These are phyloP conservation scores for Botryotinia convoluta DNA, from an alignment of 2,329 filamentous ascomycete species.

Conservation along the genomic window DNA sequence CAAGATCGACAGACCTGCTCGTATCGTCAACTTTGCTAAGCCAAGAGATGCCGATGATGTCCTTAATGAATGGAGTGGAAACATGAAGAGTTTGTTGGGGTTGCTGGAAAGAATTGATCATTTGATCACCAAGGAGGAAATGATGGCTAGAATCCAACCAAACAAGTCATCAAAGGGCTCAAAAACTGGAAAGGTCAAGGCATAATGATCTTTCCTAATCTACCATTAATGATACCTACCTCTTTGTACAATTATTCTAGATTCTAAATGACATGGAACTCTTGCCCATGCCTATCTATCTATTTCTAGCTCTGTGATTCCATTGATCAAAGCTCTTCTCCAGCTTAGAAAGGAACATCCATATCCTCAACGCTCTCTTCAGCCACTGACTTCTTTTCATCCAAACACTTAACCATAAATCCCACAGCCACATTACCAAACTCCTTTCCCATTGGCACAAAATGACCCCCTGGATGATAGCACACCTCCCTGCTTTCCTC, in stretches of 20 bases:
- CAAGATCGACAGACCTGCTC: slow-evolving; percentile 91
- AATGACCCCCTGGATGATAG: slow-evolving; percentile 82
- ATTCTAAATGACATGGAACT: slow-evolving; percentile 34
- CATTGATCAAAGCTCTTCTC: neutral
- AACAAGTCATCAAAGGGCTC: slow-evolving; percentile 37
- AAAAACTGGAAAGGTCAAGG: slow-evolving; percentile 41
- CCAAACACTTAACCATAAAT: slow-evolving; percentile 57
- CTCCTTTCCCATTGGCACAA: slow-evolving; percentile 79
- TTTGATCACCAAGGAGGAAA: slow-evolving; percentile 98
- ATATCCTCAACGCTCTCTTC: slow-evolving; percentile 64
- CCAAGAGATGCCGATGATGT: slow-evolving; percentile 93
- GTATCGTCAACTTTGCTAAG: slow-evolving; percentile 91
- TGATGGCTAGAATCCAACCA: slow-evolving; percentile 97
- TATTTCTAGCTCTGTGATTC: neutral
- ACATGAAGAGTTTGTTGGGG: slow-evolving; percentile 91
- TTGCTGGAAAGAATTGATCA: slow-evolving; percentile 91
- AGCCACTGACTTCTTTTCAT: slow-evolving; percentile 47
- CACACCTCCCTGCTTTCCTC: slow-evolving; percentile 48
- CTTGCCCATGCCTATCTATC: slow-evolving; percentile 26
- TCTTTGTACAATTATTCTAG: slow-evolving; percentile 39
- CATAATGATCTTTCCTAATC: slow-evolving; percentile 18
- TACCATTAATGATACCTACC: slow-evolving; percentile 27
- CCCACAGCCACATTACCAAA: slow-evolving; percentile 73
- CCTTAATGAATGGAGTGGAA: slow-evolving; percentile 96
- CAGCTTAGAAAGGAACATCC: slow-evolving; percentile 60